Conservation (phyloP, 139 green algal species). For the Choricystis sp. region DNA sequence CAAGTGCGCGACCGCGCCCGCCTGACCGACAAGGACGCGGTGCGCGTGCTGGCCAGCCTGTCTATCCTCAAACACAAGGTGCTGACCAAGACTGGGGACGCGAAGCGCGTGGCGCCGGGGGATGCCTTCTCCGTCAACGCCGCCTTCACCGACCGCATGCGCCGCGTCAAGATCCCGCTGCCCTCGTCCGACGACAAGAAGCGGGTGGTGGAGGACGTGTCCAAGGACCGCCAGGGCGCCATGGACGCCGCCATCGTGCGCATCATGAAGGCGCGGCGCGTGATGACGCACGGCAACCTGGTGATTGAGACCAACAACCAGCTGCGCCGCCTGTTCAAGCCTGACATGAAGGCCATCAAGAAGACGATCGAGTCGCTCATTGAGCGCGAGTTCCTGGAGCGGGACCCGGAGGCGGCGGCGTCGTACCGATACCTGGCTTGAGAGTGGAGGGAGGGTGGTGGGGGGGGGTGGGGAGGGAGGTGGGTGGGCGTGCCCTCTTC, state of each 20-base stretch:
- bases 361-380: slow-evolving; percentile 94
- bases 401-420: slow-evolving; percentile 25
- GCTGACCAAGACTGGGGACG: slow-evolving; percentile 61
- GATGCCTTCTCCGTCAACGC: slow-evolving; percentile 80
- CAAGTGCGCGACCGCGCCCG: slow-evolving; percentile 70
- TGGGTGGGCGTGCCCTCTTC: too few species aligned
- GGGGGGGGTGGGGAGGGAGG: too few species aligned
- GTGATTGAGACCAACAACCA: slow-evolving; percentile 92
- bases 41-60: slow-evolving; percentile 70
- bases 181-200: slow-evolving; percentile 76
- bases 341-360: slow-evolving; percentile 96
- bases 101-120: slow-evolving; percentile 46
- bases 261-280: slow-evolving; percentile 39
- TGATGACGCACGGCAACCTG: slow-evolving; percentile 75
- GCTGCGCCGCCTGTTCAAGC: slow-evolving; percentile 89
- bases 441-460: background rate
- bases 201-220: slow-evolving; percentile 88
- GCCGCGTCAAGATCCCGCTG: slow-evolving; percentile 70
- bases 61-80: slow-evolving; percentile 79
- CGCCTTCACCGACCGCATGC: slow-evolving; percentile 80
- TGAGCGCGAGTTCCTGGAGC: slow-evolving; percentile 84
- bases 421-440: background rate
- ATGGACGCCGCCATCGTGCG: slow-evolving; percentile 37
- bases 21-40: slow-evolving; percentile 75
- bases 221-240: slow-evolving; percentile 59